These are phyloP conservation scores for Imleria badia DNA, from an alignment of 768 basidiomycete species.

Conservation along the genomic window DNA sequence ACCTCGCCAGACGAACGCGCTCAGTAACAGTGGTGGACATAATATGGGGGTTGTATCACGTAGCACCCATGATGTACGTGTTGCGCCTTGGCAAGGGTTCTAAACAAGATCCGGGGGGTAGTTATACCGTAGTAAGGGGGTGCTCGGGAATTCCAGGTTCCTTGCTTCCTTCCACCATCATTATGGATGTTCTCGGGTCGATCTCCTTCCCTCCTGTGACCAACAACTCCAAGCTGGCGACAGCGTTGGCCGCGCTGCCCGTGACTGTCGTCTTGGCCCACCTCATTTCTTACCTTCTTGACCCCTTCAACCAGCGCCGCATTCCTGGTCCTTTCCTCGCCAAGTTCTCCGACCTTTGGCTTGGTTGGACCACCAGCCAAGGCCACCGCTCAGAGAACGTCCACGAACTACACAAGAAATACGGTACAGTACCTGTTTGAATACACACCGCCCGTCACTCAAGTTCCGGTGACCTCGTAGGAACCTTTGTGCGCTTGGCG, in stretches of 20 bases:
- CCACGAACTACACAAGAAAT: slow-evolving; percentile 68
- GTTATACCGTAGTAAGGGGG: no score
- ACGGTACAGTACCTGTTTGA: slow-evolving; percentile 47
- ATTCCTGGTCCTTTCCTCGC: slow-evolving; percentile 74
- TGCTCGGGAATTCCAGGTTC: neutral
- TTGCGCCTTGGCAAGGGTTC: no score
- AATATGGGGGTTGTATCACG: no score
- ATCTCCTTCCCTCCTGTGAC: slow-evolving; percentile 3
- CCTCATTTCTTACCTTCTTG: slow-evolving; percentile 51
- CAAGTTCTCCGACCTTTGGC: slow-evolving; percentile 70
- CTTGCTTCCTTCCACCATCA: slow-evolving; percentile 7
- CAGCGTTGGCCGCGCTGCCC: slow-evolving; percentile 14
- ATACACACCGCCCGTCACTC: neutral
- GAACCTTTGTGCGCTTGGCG: slow-evolving; percentile 66
- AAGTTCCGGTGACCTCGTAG: slow-evolving; percentile 32
- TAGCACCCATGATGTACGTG: no score
- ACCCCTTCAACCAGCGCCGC: slow-evolving; percentile 56
- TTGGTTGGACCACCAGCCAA: slow-evolving; percentile 59
- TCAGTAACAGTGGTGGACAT: no score
- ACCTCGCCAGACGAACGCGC: no score
- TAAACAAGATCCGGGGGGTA: no score
- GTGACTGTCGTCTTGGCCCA: slow-evolving; percentile 28
- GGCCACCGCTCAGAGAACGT: slow-evolving; percentile 77
- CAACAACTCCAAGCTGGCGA: neutral
- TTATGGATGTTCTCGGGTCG: slow-evolving; percentile 17